Evolutionary conservation across 2,329 filamentous ascomycete genomes (phyloP).

Genomic region (Harringtonia lauricola): DNA sequence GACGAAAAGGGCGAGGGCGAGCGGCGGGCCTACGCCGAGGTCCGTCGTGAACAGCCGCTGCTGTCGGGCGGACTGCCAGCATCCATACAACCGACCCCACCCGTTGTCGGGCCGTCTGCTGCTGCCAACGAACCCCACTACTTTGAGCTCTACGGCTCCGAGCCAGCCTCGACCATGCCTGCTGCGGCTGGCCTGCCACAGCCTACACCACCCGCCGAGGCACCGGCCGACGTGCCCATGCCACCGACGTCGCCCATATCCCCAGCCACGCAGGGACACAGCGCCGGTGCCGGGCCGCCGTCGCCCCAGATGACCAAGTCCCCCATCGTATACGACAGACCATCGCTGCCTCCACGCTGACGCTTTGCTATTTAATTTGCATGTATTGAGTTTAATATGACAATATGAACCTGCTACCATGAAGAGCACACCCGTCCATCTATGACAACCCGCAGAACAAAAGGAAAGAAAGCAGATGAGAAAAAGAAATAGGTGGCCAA

Average conservation of each 20-base stretch:
- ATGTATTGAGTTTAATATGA: too few relatives aligned
- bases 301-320: background rate
- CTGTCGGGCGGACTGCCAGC: too few relatives aligned
- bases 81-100: background rate
- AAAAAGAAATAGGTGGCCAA: background rate
- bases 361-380: too few relatives aligned
- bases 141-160: slow-evolving; percentile 34
- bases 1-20: slow-evolving; percentile 4
- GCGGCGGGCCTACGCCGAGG: background rate
- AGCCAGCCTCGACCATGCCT: too few relatives aligned
- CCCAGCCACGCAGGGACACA: background rate
- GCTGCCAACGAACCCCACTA: slow-evolving; percentile 17
- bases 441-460: background rate
- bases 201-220: background rate
- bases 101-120: background rate
- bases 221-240: background rate
- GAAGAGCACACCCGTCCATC: background rate
- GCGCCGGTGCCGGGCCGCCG: background rate
- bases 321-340: background rate
- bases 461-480: background rate
- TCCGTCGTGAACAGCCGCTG: background rate
- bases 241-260: background rate
- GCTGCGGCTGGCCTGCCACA: background rate
- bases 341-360: too few relatives aligned
- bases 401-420: background rate